These are phyloP conservation scores for Podila verticillata DNA, from an alignment of 192 early-diverging fungal genomes.

Conservation along the genomic window DNA sequence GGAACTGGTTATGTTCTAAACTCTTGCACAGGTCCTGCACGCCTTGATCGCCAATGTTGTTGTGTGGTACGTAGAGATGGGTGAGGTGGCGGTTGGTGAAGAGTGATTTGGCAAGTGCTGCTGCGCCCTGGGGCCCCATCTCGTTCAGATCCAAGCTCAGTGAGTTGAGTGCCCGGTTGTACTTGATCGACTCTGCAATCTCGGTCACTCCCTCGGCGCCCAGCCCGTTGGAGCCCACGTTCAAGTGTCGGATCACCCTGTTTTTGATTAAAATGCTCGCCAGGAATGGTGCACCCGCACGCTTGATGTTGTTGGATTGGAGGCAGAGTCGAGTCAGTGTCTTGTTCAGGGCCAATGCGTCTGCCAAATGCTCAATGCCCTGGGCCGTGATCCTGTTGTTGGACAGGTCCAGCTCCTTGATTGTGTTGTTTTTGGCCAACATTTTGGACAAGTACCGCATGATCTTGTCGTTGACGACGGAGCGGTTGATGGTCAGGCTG, in stretches of 20 bases:
- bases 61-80: slow-evolving; percentile 50
- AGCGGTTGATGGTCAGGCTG: slow-evolving; percentile 31
- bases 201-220: slow-evolving; percentile 15
- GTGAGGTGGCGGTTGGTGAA: slow-evolving; percentile 27
- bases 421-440: slow-evolving; percentile 20
- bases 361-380: slow-evolving; percentile 22
- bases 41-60: slow-evolving; percentile 53
- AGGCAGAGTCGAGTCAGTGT: slow-evolving; percentile 32
- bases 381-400: slow-evolving; percentile 36
- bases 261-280: slow-evolving; percentile 40
- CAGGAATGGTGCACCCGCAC: slow-evolving; percentile 21
- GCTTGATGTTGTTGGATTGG: slow-evolving; percentile 47
- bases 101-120: slow-evolving; percentile 18
- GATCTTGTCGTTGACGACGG: slow-evolving; percentile 52
- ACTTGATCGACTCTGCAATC: slow-evolving; percentile 41
- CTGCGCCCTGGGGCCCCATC: slow-evolving; percentile 26
- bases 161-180: slow-evolving; percentile 31
- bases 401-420: slow-evolving; percentile 41
- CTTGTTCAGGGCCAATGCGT: slow-evolving; percentile 25
- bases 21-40: slow-evolving; percentile 28
- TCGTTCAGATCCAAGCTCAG: slow-evolving; percentile 53
- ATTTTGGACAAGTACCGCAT: slow-evolving; percentile 40
- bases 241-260: slow-evolving; percentile 35
- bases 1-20: slow-evolving; percentile 20
- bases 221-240: slow-evolving; percentile 53